These are phyloP conservation scores for Penicillium sp. DNA, from an alignment of 2,329 filamentous ascomycete species.

Conservation along the genomic window DNA sequence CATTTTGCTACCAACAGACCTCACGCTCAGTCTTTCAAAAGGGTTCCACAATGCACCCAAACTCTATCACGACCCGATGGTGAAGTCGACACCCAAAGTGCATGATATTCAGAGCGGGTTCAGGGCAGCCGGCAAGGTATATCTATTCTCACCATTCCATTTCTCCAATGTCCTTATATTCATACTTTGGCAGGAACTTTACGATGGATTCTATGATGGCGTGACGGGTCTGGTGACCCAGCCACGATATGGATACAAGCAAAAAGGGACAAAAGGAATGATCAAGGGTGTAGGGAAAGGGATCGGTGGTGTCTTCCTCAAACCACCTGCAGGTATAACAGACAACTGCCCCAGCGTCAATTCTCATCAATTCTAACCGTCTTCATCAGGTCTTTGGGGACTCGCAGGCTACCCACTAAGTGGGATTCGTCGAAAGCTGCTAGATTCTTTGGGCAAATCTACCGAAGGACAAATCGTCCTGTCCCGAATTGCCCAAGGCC, in stretches of 20 bases:
- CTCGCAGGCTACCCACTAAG: constrained; percentile 28
- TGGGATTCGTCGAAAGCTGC: constrained; percentile 26
- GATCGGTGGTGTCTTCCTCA: constrained; percentile 76
- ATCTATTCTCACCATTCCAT: not conserved
- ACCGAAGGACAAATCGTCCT: constrained; percentile 17
- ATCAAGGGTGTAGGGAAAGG: constrained; percentile 82
- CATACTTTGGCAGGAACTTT: constrained; percentile 58
- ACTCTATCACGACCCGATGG: constrained; percentile 80
- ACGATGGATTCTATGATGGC: constrained; percentile 77
- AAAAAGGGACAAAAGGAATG: constrained; percentile 67
- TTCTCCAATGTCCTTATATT: not conserved
- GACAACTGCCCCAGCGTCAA: not conserved
- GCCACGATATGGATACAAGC: constrained; percentile 67
- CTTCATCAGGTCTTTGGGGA: constrained; percentile 24
- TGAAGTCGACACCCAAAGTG: constrained; percentile 75
- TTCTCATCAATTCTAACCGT: not conserved
- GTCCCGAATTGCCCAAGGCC: constrained; percentile 24
- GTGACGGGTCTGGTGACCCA: constrained; percentile 79
- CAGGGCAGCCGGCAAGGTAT: constrained; percentile 62
- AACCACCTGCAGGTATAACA: constrained; percentile 70
- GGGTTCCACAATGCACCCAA: constrained; percentile 87
- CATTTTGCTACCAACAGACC: constrained; percentile 80
- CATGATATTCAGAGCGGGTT: constrained; percentile 76
- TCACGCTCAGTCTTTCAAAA: constrained; percentile 77
- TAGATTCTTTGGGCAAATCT: constrained; percentile 23